Conservation (phyloP, 805 yeast genomes). For the Priceomyces fermenticarens region DNA sequence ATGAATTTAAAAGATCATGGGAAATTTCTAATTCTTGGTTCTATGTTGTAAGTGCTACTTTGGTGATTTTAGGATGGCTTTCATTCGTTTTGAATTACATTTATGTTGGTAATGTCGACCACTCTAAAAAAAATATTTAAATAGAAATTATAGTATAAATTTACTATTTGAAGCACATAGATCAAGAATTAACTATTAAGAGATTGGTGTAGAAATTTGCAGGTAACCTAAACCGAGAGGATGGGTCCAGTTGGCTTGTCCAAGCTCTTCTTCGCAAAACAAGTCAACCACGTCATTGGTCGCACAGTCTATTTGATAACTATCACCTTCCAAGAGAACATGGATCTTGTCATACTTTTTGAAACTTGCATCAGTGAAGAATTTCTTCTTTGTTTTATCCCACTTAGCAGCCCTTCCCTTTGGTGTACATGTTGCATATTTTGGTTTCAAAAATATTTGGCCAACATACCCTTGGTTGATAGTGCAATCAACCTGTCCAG, state of each 20-base stretch:
- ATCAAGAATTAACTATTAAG: neutral
- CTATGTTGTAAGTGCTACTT: conserved; percentile 66
- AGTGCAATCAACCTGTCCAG: conserved; percentile 13
- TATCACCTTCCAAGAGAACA: conserved; percentile 9
- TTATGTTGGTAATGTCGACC: conserved; percentile 32
- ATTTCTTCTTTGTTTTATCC: conserved; percentile 8
- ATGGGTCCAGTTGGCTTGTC: conserved; percentile 16
- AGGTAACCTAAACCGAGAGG: conserved; percentile 17
- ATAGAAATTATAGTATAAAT: neutral
- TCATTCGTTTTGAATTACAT: conserved; percentile 68
- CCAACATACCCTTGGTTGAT: conserved; percentile 15
- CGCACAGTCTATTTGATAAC: conserved; percentile 16
- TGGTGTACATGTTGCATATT: conserved; percentile 9
- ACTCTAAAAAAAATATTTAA: conserved; percentile 24
- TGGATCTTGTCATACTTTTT: conserved; percentile 6
- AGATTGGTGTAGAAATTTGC: neutral
- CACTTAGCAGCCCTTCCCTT: conserved; percentile 11
- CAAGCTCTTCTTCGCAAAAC: conserved; percentile 16
- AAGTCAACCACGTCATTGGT: conserved; percentile 20
- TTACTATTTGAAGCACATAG: neutral
- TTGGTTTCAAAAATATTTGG: conserved; percentile 18
- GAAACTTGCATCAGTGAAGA: conserved; percentile 10
- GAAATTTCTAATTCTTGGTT: conserved; percentile 92
- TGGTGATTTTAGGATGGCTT: conserved; percentile 76
- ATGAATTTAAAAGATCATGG: conserved; percentile 92